A percentile compares a stretch with the other conserved stretches of the same genome.
Evolutionary conservation across 257 asterid species (phyloP).

Genomic region (Craterostigma plantagineum): DNA sequence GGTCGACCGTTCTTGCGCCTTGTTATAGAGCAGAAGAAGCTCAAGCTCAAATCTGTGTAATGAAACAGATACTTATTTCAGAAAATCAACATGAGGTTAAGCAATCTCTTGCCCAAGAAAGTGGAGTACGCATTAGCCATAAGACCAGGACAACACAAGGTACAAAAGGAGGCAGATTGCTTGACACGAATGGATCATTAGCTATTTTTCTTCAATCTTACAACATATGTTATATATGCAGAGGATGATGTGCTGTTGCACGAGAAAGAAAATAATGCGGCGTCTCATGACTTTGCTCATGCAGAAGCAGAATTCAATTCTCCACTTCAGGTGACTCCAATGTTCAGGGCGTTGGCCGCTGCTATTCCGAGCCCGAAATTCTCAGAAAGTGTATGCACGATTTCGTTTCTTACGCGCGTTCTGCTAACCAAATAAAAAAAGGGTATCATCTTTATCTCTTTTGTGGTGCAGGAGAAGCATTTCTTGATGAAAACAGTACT

Average conservation of each 20-base stretch:
- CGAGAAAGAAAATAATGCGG: too few species aligned
- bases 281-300: too few species aligned
- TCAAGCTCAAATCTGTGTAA: constrained; percentile 24
- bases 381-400: constrained; percentile 98
- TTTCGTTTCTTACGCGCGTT: constrained; percentile 7
- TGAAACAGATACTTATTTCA: constrained; percentile 23
- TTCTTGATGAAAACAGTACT: constrained; percentile 81
- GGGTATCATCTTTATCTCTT: constrained; percentile 1
- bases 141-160: too few species aligned
- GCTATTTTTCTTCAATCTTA: too few species aligned
- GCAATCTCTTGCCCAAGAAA: too few species aligned
- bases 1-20: constrained; percentile 37
- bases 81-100: too few species aligned
- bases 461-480: constrained; percentile 73
- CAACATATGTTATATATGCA: too few species aligned
- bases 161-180: too few species aligned
- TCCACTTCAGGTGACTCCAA: constrained; percentile 75
- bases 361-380: constrained; percentile 88
- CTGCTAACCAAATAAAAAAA: background rate
- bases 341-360: constrained; percentile 88
- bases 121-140: too few species aligned
- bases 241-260: too few species aligned
- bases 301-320: constrained; percentile 48
- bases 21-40: constrained; percentile 31
- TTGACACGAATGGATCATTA: too few species aligned